Base-by-base conservation (phyloP, 495 filamentous ascomycete species). In the Annulohypoxylon moriforme region DNA sequence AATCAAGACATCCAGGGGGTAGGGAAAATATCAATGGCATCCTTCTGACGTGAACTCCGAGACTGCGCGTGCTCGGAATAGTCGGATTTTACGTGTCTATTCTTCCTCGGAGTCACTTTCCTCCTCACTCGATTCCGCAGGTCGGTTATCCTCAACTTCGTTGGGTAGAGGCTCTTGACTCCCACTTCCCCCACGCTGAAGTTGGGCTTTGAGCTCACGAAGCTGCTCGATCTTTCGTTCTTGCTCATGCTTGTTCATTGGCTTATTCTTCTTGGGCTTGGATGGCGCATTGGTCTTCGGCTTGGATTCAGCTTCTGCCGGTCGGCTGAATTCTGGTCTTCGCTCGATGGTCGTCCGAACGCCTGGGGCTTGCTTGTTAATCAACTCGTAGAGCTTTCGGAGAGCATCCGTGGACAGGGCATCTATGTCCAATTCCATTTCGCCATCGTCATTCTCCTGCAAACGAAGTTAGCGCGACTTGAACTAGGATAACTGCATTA, bases 181-280 rank as follows among this genome's bases (percentile, higher is more conserved):
- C 18, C 81, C 82, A 49, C 81, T 83, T 9, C 76, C 80, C 42
- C 81, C 76, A 13, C 82, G 83, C 53, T 76, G 77, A 16, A 83
- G 81, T 57, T 85, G 81, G 25, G 83, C 82, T 50, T 83, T 78
- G 3, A 89, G 81, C 73, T 87, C 87, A 77, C 90, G 85, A 16
- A 99, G 88, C 79, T 92, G 87, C 58, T 89, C 87, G 76, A 99
- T 97, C 72, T 91, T 91, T 8, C 90, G 89, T 76, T 98, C 94
- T 80, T 99, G 96, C 81, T 99, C 95, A 20, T 81, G 84, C 79
- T 94, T 95, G 83, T 91, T 95, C 96, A 98, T 99, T 0, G 96
- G 96, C 85, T 98, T 98, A 82, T 99, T 97, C 86, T 99, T 99
- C 84, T 97, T 97, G 14, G 91, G 87, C 80, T 93, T 93, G 13